These are phyloP conservation scores for Carnegiea gigantea DNA, from an alignment of 179 eudicot species.

Conservation along the genomic window DNA sequence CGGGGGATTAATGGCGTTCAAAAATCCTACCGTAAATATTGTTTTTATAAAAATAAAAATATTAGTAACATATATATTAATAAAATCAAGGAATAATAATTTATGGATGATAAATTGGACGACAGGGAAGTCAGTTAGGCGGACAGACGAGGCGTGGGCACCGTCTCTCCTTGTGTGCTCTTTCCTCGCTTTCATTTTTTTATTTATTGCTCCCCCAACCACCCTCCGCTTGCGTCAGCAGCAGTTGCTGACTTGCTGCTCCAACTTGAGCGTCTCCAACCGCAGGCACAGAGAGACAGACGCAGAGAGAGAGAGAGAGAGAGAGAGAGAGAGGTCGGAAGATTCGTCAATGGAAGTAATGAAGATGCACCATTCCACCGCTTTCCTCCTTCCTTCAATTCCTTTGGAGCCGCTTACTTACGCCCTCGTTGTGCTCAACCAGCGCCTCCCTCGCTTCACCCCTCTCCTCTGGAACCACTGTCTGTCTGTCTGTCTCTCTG, in stretches of 20 bases:
- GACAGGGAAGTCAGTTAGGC: background rate
- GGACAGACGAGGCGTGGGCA: background rate
- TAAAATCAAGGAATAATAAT: too few species aligned
- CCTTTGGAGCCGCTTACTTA: conserved; percentile 39
- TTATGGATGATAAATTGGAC: too few species aligned
- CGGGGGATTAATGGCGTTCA: too few species aligned
- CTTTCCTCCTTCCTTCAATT: conserved; percentile 51
- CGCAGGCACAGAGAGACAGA: background rate
- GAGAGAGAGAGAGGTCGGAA: conserved; percentile 7
- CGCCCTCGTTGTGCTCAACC: conserved; percentile 81
- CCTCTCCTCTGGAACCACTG: conserved; percentile 85
- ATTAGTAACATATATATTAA: too few species aligned
- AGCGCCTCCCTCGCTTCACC: conserved; percentile 73
- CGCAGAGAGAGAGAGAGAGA: background rate
- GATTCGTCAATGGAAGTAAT: conserved; percentile 38
- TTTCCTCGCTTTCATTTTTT: background rate
- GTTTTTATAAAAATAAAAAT: too few species aligned
- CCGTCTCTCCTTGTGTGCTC: background rate
- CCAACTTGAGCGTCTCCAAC: background rate
- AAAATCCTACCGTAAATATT: too few species aligned
- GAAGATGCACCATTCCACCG: conserved; percentile 47
- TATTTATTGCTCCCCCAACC: too few species aligned
- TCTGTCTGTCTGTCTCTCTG: background rate
- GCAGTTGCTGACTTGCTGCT: background rate
- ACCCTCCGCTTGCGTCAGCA: background rate